Percentiles rank a stretch among this genome's conserved stretches.
These are phyloP conservation scores for Fusarium tupiense DNA, from an alignment of 2,329 filamentous ascomycete genomes.

Conservation along the genomic window DNA sequence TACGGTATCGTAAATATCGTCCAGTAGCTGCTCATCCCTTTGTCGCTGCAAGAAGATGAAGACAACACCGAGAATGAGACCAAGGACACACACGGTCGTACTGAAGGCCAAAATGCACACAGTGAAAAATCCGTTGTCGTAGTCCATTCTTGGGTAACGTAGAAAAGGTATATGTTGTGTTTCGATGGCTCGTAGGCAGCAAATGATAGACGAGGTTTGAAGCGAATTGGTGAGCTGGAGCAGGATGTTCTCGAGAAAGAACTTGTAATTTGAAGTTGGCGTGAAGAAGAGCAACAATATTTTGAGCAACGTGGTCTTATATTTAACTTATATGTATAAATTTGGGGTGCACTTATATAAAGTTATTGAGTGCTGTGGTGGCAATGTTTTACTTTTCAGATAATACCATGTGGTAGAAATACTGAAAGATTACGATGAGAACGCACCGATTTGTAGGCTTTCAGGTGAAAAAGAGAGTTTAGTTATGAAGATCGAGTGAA, in stretches of 20 bases:
- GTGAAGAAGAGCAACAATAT: too few relatives aligned
- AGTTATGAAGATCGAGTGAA: neutral
- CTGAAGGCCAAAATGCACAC: neutral
- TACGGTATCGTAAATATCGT: neutral
- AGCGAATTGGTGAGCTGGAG: neutral
- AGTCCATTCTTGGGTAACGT: neutral
- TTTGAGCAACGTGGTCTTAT: neutral
- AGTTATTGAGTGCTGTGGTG: neutral
- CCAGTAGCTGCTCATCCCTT: neutral
- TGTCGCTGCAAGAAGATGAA: neutral
- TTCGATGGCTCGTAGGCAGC: neutral
- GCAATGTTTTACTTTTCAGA: neutral
- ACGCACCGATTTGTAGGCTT: neutral
- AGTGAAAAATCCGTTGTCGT: neutral
- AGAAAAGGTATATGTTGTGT: neutral
- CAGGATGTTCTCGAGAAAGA: neutral
- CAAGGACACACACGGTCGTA: neutral
- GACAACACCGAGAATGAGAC: neutral
- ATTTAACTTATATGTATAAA: neutral
- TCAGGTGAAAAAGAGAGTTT: neutral
- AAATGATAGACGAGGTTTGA: neutral
- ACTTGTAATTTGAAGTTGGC: neutral
- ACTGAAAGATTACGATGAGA: neutral
- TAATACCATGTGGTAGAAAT: neutral
- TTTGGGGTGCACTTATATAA: neutral